Conservation (phyloP, 2,329 filamentous ascomycete species). For the Alternaria arbusti region DNA sequence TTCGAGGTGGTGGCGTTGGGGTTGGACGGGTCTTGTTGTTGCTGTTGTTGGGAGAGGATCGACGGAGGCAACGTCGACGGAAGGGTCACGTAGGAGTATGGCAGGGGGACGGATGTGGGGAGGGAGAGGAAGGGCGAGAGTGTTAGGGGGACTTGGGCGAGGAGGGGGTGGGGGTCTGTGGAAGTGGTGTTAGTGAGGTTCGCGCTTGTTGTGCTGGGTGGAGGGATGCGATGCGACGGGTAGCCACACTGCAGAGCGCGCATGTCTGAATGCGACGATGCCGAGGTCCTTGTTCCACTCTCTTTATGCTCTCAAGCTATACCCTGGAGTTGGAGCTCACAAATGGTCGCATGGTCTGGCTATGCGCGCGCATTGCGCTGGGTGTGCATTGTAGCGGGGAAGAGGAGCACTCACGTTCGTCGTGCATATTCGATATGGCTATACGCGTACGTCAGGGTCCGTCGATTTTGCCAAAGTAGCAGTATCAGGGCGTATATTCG, state of each 20-base stretch:
- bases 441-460: neutral
- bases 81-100: conserved; percentile 63
- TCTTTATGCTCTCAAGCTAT: neutral
- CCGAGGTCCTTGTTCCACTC: neutral
- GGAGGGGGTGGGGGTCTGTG: conserved; percentile 74
- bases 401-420: conserved; percentile 43
- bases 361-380: neutral
- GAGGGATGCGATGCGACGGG: neutral
- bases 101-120: conserved; percentile 86
- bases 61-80: neutral
- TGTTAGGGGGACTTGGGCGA: conserved; percentile 90
- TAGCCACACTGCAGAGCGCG: neutral
- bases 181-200: conserved; percentile 11
- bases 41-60: conserved; percentile 14
- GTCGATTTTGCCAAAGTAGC: neutral
- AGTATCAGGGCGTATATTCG: neutral
- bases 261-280: neutral
- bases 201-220: neutral
- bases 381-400: conserved; percentile 1
- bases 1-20: conserved; percentile 62
- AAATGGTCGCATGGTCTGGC: neutral
- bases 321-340: too few species aligned
- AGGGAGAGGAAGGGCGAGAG: conserved; percentile 94
- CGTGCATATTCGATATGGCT: conserved; percentile 37
- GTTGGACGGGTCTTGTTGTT: conserved; percentile 68